A percentile compares a stretch with the other conserved stretches of the same genome.
Evolutionary conservation across 306 rosid species (phyloP).

Genomic region (Glycine latifolia): DNA sequence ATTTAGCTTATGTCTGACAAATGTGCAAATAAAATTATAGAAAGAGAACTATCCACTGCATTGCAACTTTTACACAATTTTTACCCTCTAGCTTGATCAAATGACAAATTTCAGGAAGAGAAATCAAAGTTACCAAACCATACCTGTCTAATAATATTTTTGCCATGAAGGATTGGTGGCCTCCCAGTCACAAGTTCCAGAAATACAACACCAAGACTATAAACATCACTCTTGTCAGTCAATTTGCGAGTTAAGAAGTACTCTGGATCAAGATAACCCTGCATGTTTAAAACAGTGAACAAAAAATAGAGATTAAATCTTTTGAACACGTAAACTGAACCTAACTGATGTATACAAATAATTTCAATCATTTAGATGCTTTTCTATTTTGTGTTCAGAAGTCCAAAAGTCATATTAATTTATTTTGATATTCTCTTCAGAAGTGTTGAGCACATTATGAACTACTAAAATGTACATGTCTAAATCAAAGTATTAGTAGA

Average conservation of each 20-base stretch:
- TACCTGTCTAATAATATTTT: constrained; percentile 94
- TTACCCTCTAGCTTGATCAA: no score
- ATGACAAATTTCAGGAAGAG: not conserved
- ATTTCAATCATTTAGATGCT: not conserved
- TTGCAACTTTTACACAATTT: no score
- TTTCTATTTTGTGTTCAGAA: not conserved
- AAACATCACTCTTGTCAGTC: constrained; percentile 94
- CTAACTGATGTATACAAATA: no score
- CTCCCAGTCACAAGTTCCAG: constrained; percentile 84
- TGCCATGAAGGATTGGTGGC: constrained; percentile 85
- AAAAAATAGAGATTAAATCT: constrained; percentile 10
- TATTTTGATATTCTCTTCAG: not conserved
- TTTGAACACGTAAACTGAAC: constrained; percentile 5
- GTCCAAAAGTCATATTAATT: constrained; percentile 8
- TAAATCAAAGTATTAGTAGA: not conserved
- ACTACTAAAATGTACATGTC: not conserved
- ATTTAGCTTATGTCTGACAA: not conserved
- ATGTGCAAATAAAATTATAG: not conserved
- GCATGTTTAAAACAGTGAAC: constrained; percentile 40
- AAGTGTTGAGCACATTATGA: not conserved
- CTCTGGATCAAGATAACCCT: constrained; percentile 98
- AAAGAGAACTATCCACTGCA: not conserved
- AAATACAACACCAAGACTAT: constrained; percentile 91
- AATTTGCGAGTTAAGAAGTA: constrained; percentile 80
- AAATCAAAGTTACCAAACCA: constrained; percentile 12